Evolutionary conservation across 2,329 filamentous ascomycete genomes (phyloP), one percentile per base, ranked within the genome.

Genomic region (Coniochaeta prunicola): DNA sequence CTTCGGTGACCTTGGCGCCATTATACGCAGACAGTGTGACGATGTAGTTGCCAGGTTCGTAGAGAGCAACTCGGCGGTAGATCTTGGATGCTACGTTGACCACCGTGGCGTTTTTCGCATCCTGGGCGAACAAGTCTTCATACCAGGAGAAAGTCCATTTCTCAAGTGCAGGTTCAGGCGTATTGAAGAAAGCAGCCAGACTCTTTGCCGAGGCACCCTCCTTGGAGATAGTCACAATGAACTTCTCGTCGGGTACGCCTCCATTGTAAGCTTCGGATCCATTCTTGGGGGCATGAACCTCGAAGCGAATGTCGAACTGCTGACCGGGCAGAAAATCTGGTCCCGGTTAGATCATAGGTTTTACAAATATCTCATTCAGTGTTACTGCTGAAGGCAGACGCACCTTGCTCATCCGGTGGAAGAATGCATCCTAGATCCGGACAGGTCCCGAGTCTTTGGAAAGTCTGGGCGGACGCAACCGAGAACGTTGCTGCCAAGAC

Each of bases 81-180:
- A 85, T 85, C 74, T 92, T 93, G 63, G 89, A 82, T 1, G 90
- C 86, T 57, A 94, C 91, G 62, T 91, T 90, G 73, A 96, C 91
- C 21, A 91, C 68, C 1, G 87, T 89, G 4, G 89, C 82, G 36
- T 80, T 86, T 21, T 83, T 75, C 3, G 84, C 85, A 66, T 92
- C 90, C 68, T 86, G 76, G 30, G 90, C 90, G 69, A 91, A 96
- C 28, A 91, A 81, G 67, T 96, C 88, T 76, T 93, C 91, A 68
- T 83, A 93, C 88, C 89, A 94, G n/a, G 80, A 80, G 69, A 94
- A 94, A 64, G 86, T 82, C 91, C 91, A 96, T 63, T 79, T 86
- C 78, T 96, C 91, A 17, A 94, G 75, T 70, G 84, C 74, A 21
- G 90, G 87, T 70, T 93, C 89, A 2, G 80, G 67, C 36, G 88